Conservation (phyloP, 805 yeast species). For the Monosporozyma unispora region DNA sequence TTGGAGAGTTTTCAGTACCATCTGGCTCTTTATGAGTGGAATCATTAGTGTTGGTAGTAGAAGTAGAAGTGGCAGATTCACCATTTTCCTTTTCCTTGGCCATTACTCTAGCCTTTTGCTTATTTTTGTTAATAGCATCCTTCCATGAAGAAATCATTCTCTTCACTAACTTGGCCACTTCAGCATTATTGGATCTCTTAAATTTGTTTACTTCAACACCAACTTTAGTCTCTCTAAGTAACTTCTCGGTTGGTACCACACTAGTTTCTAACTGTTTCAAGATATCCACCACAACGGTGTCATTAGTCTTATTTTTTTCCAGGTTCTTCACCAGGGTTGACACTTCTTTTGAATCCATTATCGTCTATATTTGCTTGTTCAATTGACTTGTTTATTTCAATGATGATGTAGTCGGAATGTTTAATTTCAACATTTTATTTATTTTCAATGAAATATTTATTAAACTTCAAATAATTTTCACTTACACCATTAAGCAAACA, state of each 20-base stretch:
- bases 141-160: conserved; percentile 83
- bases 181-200: conserved; percentile 56
- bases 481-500: not conserved
- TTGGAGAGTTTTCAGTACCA: conserved; percentile 3
- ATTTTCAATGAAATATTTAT: not conserved
- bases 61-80: not conserved
- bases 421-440: not conserved
- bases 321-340: conserved; percentile 57
- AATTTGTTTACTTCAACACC: conserved; percentile 93
- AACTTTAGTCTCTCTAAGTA: conserved; percentile 85
- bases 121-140: conserved; percentile 69
- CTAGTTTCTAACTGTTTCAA: conserved; percentile 57
- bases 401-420: not conserved
- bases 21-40: not conserved
- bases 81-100: not conserved
- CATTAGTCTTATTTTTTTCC: conserved; percentile 56
- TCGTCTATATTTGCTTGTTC: not conserved
- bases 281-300: conserved; percentile 57
- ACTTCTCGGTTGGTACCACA: conserved; percentile 71
- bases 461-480: not conserved
- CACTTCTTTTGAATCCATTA: conserved; percentile 68
- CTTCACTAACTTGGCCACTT: conserved; percentile 63
- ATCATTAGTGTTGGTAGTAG: not conserved
- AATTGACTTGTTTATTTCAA: not conserved
- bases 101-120: conserved; percentile 19